These are phyloP conservation scores for Phragmites australis DNA, from an alignment of 176 grass and related monocot genomes.

Conservation along the genomic window DNA sequence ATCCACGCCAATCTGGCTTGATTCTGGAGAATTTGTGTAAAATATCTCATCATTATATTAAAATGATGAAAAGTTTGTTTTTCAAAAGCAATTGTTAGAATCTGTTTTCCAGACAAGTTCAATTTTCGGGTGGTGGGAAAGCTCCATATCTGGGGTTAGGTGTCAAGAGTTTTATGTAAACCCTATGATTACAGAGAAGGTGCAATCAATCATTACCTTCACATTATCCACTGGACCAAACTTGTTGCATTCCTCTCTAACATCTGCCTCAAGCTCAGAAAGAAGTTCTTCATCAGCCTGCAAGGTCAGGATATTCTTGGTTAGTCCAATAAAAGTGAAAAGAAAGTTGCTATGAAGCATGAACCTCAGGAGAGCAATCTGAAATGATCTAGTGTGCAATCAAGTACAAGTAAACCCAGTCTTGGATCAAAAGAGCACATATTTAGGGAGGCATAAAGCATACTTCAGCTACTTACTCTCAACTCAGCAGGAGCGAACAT, in stretches of 20 bases:
- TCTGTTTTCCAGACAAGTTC: background rate
- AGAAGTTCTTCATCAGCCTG: slow-evolving; percentile 87
- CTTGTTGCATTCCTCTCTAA: slow-evolving; percentile 85
- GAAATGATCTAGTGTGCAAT: background rate
- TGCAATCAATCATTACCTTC: slow-evolving; percentile 57
- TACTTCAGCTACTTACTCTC: slow-evolving; percentile 62
- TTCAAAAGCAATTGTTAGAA: background rate
- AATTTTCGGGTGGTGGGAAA: background rate
- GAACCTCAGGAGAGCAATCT: background rate
- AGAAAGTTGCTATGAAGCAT: slow-evolving; percentile 32
- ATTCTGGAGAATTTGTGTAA: background rate
- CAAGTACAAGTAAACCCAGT: background rate
- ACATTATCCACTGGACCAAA: slow-evolving; percentile 83
- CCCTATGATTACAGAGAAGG: background rate
- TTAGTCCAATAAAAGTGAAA: slow-evolving; percentile 17
- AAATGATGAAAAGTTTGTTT: background rate
- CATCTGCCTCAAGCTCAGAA: slow-evolving; percentile 78
- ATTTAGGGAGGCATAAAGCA: slow-evolving; percentile 1
- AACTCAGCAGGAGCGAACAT: slow-evolving; percentile 91
- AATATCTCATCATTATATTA: background rate
- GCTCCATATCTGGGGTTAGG: background rate
- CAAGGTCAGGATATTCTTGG: slow-evolving; percentile 38
- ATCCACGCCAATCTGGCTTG: background rate
- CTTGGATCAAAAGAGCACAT: background rate
- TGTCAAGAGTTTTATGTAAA: background rate